phyloP scores from a whole-genome alignment of 805 yeast genomes.

The Candida hispaniensis region DNA sequence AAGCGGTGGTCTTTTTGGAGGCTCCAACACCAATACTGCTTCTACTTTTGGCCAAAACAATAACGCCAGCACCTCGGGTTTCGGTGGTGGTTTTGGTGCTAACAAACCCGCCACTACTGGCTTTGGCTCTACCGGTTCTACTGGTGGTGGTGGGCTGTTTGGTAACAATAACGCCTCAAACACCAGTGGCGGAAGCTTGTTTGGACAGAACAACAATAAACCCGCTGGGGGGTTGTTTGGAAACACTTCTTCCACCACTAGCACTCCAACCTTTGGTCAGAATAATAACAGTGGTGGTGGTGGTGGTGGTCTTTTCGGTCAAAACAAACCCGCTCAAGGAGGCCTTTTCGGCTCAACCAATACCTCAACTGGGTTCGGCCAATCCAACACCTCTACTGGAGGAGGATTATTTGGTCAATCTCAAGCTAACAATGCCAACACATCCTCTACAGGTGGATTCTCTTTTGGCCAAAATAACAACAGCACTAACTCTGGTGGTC shows the following conservation, averaged over 20 bases:
- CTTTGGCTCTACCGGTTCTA: constrained; percentile 16
- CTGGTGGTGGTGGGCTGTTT: constrained; percentile 28
- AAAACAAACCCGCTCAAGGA: constrained; percentile 17
- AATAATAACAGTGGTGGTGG: constrained; percentile 19
- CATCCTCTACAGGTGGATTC: constrained; percentile 12
- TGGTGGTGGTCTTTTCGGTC: constrained; percentile 20
- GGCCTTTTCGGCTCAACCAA: constrained; percentile 20
- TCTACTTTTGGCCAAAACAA: constrained; percentile 19
- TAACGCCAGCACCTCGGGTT: constrained; percentile 19
- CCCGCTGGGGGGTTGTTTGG: constrained; percentile 23
- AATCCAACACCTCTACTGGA: constrained; percentile 11
- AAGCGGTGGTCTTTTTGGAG: constrained; percentile 23
- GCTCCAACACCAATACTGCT: constrained; percentile 13
- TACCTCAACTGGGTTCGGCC: constrained; percentile 14
- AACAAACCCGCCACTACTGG: constrained; percentile 19
- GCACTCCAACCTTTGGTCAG: constrained; percentile 21
- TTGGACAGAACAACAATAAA: constrained; percentile 6
- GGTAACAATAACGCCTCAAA: constrained; percentile 27
- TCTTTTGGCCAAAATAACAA: constrained; percentile 21
- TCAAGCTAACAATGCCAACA: constrained; percentile 18
- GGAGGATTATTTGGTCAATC: constrained; percentile 19
- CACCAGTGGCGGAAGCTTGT: constrained; percentile 16
- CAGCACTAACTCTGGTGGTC: constrained; percentile 30
- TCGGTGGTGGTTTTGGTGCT: constrained; percentile 27
- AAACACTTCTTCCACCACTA: constrained; percentile 17